Percentiles rank a stretch among this genome's conserved stretches.
These are phyloP conservation scores for Suhomyces coccinellae DNA, from an alignment of 1,139 yeast genomes.

Conservation along the genomic window DNA sequence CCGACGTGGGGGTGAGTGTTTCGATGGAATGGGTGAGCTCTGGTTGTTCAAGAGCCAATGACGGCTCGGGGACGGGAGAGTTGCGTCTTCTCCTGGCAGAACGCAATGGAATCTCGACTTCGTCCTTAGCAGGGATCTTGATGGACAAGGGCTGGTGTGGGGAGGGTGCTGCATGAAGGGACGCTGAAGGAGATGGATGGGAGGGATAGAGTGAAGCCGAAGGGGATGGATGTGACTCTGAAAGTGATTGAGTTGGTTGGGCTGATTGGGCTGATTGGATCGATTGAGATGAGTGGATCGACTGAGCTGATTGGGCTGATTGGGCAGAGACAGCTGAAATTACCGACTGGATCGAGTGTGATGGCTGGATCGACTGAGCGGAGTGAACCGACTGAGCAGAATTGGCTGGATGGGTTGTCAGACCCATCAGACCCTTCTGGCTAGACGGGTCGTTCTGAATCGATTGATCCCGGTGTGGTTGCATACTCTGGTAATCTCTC, in stretches of 20 bases:
- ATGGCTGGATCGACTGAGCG: no score
- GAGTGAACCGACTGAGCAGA: no score
- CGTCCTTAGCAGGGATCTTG: constrained; percentile 3
- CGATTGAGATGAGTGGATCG: neutral
- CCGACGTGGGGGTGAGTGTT: constrained; percentile 3
- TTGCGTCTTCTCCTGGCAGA: constrained; percentile 22
- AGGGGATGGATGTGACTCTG: neutral
- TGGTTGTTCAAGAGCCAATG: neutral
- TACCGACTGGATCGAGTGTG: no score
- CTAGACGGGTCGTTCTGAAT: no score
- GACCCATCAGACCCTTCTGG: no score
- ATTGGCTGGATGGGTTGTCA: no score
- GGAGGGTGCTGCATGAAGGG: neutral
- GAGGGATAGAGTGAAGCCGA: no score
- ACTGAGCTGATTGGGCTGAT: no score
- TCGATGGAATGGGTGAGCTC: constrained; percentile 4
- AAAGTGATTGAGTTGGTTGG: neutral
- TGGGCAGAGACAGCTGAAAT: no score
- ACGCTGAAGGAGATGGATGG: neutral
- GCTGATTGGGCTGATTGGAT: neutral
- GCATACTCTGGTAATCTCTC: no score
- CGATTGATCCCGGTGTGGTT: no score
- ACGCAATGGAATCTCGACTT: constrained; percentile 21
- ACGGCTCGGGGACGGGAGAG: constrained; percentile 4
- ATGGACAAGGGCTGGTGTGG: neutral